Conservation (phyloP, 345 rosid genomes). For the Luvunga scandens region DNA sequence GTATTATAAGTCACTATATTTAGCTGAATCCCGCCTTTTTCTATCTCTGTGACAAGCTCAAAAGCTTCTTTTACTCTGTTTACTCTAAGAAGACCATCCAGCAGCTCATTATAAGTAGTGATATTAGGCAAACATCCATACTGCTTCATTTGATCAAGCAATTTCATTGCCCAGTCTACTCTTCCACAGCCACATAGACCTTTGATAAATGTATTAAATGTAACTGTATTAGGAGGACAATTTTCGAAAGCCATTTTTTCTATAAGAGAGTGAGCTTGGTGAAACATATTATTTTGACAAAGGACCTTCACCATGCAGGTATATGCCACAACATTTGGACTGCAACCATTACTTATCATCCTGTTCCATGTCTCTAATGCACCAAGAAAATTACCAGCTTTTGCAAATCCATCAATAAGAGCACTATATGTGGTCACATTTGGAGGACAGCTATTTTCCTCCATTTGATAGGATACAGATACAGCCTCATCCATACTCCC, state of each 20-base stretch:
- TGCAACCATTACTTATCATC: conserved; percentile 67
- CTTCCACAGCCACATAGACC: conserved; percentile 65
- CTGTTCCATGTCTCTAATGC: conserved; percentile 79
- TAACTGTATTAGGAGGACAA: conserved; percentile 61
- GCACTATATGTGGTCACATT: conserved; percentile 63
- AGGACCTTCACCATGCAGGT: conserved; percentile 81
- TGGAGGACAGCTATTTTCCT: conserved; percentile 43
- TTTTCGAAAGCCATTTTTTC: conserved; percentile 53
- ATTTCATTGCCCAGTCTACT: conserved; percentile 56
- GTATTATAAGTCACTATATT: conserved; percentile 63
- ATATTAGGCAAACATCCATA: conserved; percentile 54
- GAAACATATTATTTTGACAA: conserved; percentile 59
- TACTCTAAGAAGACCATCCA: conserved; percentile 55
- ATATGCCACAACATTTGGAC: conserved; percentile 74
- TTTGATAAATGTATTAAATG: conserved; percentile 65
- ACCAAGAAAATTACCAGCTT: conserved; percentile 50
- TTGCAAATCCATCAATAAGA: conserved; percentile 73
- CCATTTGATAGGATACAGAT: conserved; percentile 55
- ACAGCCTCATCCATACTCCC: conserved; percentile 56
- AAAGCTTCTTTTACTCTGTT: conserved; percentile 45
- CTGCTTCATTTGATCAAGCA: conserved; percentile 50
- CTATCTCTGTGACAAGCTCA: conserved; percentile 47
- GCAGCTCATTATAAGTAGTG: conserved; percentile 64
- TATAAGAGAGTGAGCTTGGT: conserved; percentile 60
- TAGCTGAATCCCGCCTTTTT: conserved; percentile 41